These are phyloP conservation scores for Chaetomium fimeti DNA, from an alignment of 495 filamentous ascomycete species.

Conservation along the genomic window DNA sequence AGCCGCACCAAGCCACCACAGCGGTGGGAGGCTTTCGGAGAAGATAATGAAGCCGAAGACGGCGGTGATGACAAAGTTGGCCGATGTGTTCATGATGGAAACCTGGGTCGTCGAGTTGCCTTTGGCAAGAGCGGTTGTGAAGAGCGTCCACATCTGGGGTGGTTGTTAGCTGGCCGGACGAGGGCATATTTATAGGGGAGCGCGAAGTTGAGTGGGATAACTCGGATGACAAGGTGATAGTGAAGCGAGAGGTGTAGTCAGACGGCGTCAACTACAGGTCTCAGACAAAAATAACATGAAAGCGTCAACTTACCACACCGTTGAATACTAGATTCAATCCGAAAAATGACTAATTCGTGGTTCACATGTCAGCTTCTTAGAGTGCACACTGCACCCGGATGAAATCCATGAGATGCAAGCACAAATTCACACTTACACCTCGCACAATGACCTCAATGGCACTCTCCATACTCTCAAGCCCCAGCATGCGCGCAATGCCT, in stretches of 20 bases:
- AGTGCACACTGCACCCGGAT: neutral
- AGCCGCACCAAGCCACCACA: constrained; percentile 87
- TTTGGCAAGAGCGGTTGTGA: constrained; percentile 76
- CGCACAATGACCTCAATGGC: constrained; percentile 65
- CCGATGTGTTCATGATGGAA: constrained; percentile 85
- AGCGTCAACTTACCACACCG: constrained; percentile 55
- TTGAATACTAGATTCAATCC: constrained; percentile 86
- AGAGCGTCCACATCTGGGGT: constrained; percentile 81
- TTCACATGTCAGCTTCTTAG: constrained; percentile 14
- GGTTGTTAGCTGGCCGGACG: constrained; percentile 14
- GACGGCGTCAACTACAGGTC: neutral
- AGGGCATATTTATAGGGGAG: neutral
- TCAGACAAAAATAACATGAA: constrained; percentile 2
- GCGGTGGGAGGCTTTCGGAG: constrained; percentile 47
- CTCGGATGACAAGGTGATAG: too few species aligned
- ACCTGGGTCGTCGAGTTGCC: constrained; percentile 85
- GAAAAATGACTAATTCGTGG: constrained; percentile 68
- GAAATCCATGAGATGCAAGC: neutral
- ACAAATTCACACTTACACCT: constrained; percentile 54
- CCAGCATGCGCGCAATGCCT: constrained; percentile 60
- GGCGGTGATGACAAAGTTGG: constrained; percentile 91
- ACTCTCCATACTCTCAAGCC: constrained; percentile 50
- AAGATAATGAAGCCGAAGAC: constrained; percentile 61
- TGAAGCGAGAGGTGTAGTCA: neutral
- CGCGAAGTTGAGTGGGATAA: neutral